A percentile compares a stretch with the other conserved stretches of the same genome.
These are phyloP conservation scores for Aspergillus eucalypticola DNA, from an alignment of 2,329 filamentous ascomycete species.

Conservation along the genomic window DNA sequence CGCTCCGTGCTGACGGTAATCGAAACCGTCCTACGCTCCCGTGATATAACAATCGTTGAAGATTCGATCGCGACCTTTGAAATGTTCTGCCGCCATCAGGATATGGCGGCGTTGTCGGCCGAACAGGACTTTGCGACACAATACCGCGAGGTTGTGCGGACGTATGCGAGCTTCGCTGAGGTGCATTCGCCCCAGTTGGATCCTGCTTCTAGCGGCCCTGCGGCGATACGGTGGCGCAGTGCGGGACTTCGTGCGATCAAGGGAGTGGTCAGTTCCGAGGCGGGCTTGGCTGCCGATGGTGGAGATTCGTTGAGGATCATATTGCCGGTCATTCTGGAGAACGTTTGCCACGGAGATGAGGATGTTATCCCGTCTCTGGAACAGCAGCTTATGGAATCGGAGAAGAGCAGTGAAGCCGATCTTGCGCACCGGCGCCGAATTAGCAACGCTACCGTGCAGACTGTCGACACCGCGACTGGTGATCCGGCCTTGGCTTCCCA, in stretches of 20 bases:
- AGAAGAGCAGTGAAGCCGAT: constrained; percentile 66
- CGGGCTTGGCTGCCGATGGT: constrained; percentile 72
- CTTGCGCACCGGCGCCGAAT: constrained; percentile 66
- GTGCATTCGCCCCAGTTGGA: constrained; percentile 55
- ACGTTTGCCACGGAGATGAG: constrained; percentile 67
- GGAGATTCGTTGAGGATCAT: constrained; percentile 75
- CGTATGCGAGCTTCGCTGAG: constrained; percentile 78
- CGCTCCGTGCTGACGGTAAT: constrained; percentile 82
- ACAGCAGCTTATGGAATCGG: constrained; percentile 65
- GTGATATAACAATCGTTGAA: constrained; percentile 90
- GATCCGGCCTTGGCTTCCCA: constrained; percentile 67
- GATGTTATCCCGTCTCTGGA: constrained; percentile 69
- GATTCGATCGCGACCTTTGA: constrained; percentile 84
- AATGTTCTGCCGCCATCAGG: constrained; percentile 84
- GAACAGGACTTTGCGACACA: constrained; percentile 80
- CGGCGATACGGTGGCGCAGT: constrained; percentile 75
- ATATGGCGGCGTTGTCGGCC: constrained; percentile 78
- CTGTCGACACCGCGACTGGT: constrained; percentile 68
- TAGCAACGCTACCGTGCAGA: constrained; percentile 77
- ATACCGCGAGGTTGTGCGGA: constrained; percentile 77
- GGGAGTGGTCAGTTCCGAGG: constrained; percentile 77
- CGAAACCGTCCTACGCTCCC: constrained; percentile 76
- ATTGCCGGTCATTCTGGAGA: constrained; percentile 82
- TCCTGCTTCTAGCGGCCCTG: constrained; percentile 64
- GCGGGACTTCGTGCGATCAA: constrained; percentile 76